A percentile compares a stretch with the other conserved stretches of the same genome.
phyloP scores from a whole-genome alignment of 2,329 filamentous ascomycete genomes.

The Albophoma yamanashiensis region DNA sequence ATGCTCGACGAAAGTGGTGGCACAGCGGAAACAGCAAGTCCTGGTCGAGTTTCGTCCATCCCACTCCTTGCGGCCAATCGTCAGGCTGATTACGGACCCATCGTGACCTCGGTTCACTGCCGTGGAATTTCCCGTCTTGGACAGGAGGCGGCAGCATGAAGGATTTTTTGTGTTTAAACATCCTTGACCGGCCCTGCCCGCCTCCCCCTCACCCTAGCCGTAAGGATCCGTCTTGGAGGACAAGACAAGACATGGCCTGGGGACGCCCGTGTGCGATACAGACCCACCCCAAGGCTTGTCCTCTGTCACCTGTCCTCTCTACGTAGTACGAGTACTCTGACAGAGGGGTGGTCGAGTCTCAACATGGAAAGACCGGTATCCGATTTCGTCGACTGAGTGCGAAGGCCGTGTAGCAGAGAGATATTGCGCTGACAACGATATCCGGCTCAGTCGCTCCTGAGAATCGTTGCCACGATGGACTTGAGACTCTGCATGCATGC shows the following conservation, averaged over 20 bases:
- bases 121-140: neutral
- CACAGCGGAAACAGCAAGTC: neutral
- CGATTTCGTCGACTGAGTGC: no score
- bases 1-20: neutral
- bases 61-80: neutral
- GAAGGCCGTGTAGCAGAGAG: no score
- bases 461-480: no score
- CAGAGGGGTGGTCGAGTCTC: no score
- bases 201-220: neutral
- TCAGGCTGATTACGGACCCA: neutral
- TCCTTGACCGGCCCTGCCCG: neutral
- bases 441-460: neutral
- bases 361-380: neutral
- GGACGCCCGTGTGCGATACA: neutral
- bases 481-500: neutral
- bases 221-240: neutral
- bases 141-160: neutral
- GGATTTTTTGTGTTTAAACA: neutral
- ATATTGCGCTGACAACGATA: no score
- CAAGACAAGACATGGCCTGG: neutral
- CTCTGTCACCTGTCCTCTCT: neutral
- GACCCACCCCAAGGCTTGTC: neutral
- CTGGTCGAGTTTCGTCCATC: neutral
- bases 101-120: neutral
- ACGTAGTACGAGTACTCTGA: no score